Evolutionary conservation across 352 stramenopile species (phyloP), one percentile per base, ranked within the genome.

Genomic region (Phytophthora chlamydospora): DNA sequence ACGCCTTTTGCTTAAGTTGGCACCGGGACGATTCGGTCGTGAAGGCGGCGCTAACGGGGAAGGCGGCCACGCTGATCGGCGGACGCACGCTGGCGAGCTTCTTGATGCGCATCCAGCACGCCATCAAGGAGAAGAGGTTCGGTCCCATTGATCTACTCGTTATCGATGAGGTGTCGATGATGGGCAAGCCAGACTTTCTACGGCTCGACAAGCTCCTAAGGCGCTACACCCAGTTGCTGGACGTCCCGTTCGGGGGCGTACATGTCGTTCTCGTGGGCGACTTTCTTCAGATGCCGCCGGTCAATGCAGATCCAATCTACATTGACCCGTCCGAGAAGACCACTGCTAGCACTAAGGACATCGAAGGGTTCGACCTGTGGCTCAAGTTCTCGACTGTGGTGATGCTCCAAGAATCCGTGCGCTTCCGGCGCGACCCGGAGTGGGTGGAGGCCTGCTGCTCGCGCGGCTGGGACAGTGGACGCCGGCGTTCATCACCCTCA

Each of bases 81-180:
- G 49, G 49, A 5, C 9, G 4, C 10, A 58, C 27, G 10, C 29
- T 55, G 7, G 36, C 38, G 1, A 47, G 49, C 32, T 58, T 49
- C 5, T 14, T 58, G n/a, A 3, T 42, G 1, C 49, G 14, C 31
- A 7, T 60, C 4, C 0, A 59, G 2, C 32, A 45, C n/a, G 40
- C 52, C 13, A 32, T 44, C 0, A 56, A 51, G 36, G 24, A 45
- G 1, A 47, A 49, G 34, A 16, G 11, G 2, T 24, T 31, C 11
- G 13, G 4, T 32, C 13, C 29, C 21, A 17, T 59, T 0, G 33
- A 40, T 24, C 2, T 46, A 0, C 13, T 52, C 10, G 12, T 60
- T 7, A 60, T 51, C 3, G 41, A 60, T 12, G 31, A 52, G 27
- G 8, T 60, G 3, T 60, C 52, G 2, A 60, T 52, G 52, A 52